These are phyloP conservation scores for Pyrus bretschneideri DNA, from an alignment of 306 rosid species.

Conservation along the genomic window DNA sequence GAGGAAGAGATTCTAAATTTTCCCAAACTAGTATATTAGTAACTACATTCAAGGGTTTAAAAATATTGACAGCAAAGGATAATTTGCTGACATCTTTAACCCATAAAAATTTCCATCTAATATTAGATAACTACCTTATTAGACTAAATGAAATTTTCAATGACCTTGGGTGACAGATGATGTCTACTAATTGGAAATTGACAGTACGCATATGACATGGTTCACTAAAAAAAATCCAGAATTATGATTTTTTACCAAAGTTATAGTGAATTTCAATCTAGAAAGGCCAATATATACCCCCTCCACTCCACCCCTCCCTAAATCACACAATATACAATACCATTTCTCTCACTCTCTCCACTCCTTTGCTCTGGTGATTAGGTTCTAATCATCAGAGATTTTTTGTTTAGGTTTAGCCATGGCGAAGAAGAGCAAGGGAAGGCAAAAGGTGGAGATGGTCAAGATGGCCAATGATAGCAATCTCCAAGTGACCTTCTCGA, in stretches of 20 bases:
- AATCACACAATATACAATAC: neutral
- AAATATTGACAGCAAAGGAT: slow-evolving; percentile 3
- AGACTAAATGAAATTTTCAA: neutral
- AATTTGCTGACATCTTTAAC: neutral
- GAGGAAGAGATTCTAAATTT: slow-evolving; percentile 9
- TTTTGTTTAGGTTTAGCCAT: neutral
- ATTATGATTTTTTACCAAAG: neutral
- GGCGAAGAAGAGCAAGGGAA: slow-evolving; percentile 39
- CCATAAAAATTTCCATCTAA: neutral
- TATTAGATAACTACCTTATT: neutral
- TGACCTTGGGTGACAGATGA: neutral
- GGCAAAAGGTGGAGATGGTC: slow-evolving; percentile 52
- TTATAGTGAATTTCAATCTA: neutral
- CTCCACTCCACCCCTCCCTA: neutral
- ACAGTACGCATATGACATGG: neutral
- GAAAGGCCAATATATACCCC: neutral
- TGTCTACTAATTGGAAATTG: neutral
- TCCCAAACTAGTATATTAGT: slow-evolving; percentile 15
- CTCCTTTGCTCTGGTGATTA: neutral
- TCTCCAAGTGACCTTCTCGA: slow-evolving; percentile 58
- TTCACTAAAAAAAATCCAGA: neutral
- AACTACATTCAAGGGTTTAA: neutral
- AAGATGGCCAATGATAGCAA: slow-evolving; percentile 41
- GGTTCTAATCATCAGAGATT: neutral
- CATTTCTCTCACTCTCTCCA: neutral